A percentile compares a stretch with the other conserved stretches of the same genome.
Conservation (phyloP, 2,329 filamentous ascomycete genomes). For the Botrytis aclada region DNA sequence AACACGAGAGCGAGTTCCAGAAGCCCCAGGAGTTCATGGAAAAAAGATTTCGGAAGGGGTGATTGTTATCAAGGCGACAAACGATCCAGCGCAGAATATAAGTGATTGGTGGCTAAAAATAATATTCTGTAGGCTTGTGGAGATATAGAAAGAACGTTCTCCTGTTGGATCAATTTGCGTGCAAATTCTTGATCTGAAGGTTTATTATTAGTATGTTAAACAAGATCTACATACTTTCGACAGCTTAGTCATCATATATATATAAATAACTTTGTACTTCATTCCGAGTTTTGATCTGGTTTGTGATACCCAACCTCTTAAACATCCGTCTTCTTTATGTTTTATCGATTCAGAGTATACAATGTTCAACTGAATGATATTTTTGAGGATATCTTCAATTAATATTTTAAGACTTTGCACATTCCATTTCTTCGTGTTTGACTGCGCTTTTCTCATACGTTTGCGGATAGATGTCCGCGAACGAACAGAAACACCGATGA, state of each 20-base stretch:
- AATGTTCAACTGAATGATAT: background rate
- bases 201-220: background rate
- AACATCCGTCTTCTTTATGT: background rate
- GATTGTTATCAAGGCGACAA: background rate
- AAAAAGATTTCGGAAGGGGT: background rate
- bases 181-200: background rate
- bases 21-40: background rate
- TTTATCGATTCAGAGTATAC: background rate
- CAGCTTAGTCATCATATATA: background rate
- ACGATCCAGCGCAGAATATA: background rate
- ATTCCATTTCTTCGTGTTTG: background rate
- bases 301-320: background rate
- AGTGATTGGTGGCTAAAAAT: background rate
- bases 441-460: background rate
- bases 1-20: no score
- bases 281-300: background rate
- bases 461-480: slow-evolving; percentile 3
- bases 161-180: background rate
- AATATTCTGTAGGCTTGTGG: no score
- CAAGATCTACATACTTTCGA: background rate
- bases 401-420: background rate
- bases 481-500: background rate
- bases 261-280: background rate
- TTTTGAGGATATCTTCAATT: background rate
- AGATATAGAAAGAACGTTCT: background rate